Evolutionary conservation across 768 basidiomycete species (phyloP).

Genomic region (Mycena maculata): DNA sequence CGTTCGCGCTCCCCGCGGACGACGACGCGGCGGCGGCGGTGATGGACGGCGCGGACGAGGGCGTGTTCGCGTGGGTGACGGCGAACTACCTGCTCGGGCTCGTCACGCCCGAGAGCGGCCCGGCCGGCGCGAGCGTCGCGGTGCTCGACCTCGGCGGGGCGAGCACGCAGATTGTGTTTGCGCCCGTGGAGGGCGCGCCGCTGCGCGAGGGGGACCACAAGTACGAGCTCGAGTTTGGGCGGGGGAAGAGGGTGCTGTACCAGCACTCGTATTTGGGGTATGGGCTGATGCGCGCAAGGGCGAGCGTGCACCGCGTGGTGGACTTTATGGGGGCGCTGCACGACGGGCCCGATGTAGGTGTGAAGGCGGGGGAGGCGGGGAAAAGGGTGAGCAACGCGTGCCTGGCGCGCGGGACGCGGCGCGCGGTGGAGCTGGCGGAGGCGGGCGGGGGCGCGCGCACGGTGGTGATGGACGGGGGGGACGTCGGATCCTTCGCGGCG

Average conservation of each 20-base stretch:
- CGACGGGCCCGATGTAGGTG: not conserved
- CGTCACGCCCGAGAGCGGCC: constrained; percentile 66
- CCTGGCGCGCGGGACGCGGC: constrained; percentile 72
- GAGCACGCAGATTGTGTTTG: constrained; percentile 97
- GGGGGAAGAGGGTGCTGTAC: constrained; percentile 79
- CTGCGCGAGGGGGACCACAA: constrained; percentile 89
- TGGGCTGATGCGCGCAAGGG: constrained; percentile 89
- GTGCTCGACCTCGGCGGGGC: constrained; percentile 97
- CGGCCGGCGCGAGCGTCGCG: constrained; percentile 73
- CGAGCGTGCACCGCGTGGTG: constrained; percentile 88
- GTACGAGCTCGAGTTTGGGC: constrained; percentile 84
- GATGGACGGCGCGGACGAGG: constrained; percentile 97
- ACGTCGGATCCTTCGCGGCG: constrained; percentile 85
- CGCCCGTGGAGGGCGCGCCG: constrained; percentile 71
- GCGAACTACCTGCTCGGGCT: constrained; percentile 91
- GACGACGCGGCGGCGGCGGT: constrained; percentile 81
- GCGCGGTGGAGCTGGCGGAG: constrained; percentile 73
- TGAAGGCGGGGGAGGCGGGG: not conserved
- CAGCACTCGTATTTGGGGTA: constrained; percentile 99
- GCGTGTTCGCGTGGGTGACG: constrained; percentile 99
- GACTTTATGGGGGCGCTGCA: constrained; percentile 79
- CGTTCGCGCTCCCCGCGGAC: constrained; percentile 66
- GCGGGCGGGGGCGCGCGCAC: constrained; percentile 57
- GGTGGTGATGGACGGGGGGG: constrained; percentile 89
- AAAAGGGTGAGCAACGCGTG: constrained; percentile 91